Percentiles rank a stretch among this genome's conserved stretches.
Evolutionary conservation across 2,329 filamentous ascomycete genomes (phyloP).

Genomic region (Colletotrichum lentis): DNA sequence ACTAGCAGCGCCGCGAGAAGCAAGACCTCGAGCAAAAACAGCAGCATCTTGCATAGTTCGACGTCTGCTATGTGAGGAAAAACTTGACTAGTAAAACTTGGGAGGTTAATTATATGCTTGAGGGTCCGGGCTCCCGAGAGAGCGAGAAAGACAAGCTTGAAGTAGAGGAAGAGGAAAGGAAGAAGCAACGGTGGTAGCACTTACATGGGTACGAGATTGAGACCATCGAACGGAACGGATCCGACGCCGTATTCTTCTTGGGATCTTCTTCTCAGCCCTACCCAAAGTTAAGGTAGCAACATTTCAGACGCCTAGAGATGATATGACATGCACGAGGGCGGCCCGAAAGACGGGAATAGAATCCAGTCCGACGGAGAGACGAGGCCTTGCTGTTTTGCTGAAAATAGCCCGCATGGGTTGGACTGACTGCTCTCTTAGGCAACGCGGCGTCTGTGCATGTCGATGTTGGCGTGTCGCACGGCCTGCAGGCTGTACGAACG

Average conservation of each 20-base stretch:
- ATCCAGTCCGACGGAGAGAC: not conserved
- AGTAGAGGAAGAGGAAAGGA: not conserved
- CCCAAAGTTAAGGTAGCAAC: not conserved
- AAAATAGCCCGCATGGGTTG: constrained; percentile 23
- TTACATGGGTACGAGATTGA: constrained; percentile 7
- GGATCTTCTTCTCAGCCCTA: constrained; percentile 32
- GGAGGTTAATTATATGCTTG: constrained; percentile 27
- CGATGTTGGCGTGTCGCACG: not conserved
- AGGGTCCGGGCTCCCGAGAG: not conserved
- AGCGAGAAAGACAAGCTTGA: not conserved
- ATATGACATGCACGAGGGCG: not conserved
- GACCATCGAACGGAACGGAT: not conserved
- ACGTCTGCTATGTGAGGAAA: not conserved
- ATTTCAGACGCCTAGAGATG: constrained; percentile 3
- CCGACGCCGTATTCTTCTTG: constrained; percentile 4
- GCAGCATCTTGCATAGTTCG: constrained; percentile 13
- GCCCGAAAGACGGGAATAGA: not conserved
- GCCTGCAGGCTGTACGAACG: constrained; percentile 21
- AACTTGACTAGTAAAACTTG: not conserved
- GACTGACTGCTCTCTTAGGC: not conserved
- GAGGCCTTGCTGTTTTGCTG: constrained; percentile 15
- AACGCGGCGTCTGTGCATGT: constrained; percentile 6
- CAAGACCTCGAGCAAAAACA: constrained; percentile 23
- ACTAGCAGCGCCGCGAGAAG: constrained; percentile 19
- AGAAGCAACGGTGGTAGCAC: not conserved